phyloP scores from a whole-genome alignment of 495 filamentous ascomycete genomes.

The Penicillium psychrofluorescens region DNA sequence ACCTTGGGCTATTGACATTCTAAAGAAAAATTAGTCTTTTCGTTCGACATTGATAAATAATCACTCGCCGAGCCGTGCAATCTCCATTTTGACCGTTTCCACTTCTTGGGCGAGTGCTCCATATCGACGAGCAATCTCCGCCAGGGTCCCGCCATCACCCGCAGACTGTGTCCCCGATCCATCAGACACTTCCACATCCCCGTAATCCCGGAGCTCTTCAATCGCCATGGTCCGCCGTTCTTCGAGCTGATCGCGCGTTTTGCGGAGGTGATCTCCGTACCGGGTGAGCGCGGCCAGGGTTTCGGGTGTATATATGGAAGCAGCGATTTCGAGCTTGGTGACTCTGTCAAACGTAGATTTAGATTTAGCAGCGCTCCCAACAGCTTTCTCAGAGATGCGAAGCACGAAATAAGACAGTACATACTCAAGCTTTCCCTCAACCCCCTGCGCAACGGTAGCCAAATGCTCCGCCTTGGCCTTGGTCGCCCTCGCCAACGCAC shows the following conservation, averaged over 20 bases:
- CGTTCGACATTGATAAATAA: no score
- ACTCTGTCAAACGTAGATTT: conserved; percentile 17
- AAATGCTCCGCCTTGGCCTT: conserved; percentile 51
- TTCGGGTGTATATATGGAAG: conserved; percentile 51
- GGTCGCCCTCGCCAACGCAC: conserved; percentile 48
- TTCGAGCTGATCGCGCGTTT: conserved; percentile 39
- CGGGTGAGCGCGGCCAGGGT: conserved; percentile 46
- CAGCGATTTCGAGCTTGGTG: conserved; percentile 29
- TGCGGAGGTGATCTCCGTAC: conserved; percentile 48
- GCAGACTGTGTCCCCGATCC: conserved; percentile 1
- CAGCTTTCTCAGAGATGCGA: no score
- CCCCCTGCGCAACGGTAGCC: conserved; percentile 48
- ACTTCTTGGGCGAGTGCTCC: conserved; percentile 45
- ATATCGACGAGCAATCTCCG: conserved; percentile 56
- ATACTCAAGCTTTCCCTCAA: conserved; percentile 46
- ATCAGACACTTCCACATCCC: conserved; percentile 23
- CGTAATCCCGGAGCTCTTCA: conserved; percentile 48
- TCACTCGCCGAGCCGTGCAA: conserved; percentile 40
- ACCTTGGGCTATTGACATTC: no score
- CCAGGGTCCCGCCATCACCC: conserved; percentile 26
- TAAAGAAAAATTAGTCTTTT: no score
- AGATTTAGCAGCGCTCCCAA: no score
- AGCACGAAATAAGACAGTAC: conserved; percentile 9
- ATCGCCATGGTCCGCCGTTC: conserved; percentile 37
- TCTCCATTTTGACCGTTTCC: conserved; percentile 48